Percentiles rank a stretch among this genome's conserved stretches.
Evolutionary conservation across 2,329 filamentous ascomycete genomes (phyloP).

Genomic region (Hypoxylon sp.): DNA sequence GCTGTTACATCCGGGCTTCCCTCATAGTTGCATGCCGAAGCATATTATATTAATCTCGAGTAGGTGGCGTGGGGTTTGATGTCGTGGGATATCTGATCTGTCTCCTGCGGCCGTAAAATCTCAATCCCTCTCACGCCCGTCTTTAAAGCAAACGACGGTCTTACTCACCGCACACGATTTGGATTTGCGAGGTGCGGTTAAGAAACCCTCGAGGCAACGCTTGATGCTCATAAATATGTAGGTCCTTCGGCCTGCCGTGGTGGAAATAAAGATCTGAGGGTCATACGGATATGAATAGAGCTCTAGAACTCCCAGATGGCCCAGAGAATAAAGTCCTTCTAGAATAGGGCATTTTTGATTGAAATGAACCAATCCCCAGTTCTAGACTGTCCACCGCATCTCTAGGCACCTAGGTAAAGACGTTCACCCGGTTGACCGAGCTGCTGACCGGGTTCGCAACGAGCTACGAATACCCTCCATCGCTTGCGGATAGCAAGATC

Average conservation of each 20-base stretch:
- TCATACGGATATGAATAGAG: too few relatives aligned
- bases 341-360: conserved; percentile 8
- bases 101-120: not conserved
- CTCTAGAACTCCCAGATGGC: not conserved
- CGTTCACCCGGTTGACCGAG: too few relatives aligned
- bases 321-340: conserved; percentile 14
- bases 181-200: too few relatives aligned
- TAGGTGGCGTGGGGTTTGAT: not conserved
- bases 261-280: too few relatives aligned
- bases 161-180: too few relatives aligned
- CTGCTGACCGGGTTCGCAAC: not conserved
- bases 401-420: too few relatives aligned
- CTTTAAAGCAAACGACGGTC: too few relatives aligned
- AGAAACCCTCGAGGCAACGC: too few relatives aligned
- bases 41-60: not conserved
- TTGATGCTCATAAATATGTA: too few relatives aligned
- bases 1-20: not conserved
- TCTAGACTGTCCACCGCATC: not conserved
- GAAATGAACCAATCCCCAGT: not conserved
- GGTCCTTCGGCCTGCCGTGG: too few relatives aligned
- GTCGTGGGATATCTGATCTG: not conserved
- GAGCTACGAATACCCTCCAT: not conserved
- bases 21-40: not conserved
- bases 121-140: too few relatives aligned
- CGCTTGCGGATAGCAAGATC: not conserved